Percentiles rank a stretch among this genome's conserved stretches.
These are phyloP conservation scores for Rhizophagus sp. DNA, from an alignment of 192 early-diverging fungal species.

Conservation along the genomic window DNA sequence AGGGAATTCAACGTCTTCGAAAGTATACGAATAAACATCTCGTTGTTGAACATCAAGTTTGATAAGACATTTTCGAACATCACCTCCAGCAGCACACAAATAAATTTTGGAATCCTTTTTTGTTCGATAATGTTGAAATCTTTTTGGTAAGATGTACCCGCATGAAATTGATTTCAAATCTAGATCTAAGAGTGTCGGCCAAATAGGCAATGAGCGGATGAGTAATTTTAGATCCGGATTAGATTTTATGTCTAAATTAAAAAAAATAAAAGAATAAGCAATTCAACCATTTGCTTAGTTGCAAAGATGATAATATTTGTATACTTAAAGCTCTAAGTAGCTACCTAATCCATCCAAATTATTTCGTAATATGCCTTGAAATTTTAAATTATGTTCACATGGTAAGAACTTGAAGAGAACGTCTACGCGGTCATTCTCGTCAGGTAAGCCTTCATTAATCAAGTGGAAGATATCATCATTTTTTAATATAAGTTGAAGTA, in stretches of 20 bases:
- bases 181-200: neutral
- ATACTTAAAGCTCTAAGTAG: too few relatives aligned
- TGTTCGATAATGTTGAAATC: neutral
- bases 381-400: neutral
- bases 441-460: neutral
- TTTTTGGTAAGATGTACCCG: neutral
- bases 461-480: neutral
- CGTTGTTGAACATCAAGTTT: neutral
- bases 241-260: too few relatives aligned
- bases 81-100: neutral
- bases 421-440: neutral
- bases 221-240: neutral
- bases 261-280: neutral
- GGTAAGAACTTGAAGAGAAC: neutral
- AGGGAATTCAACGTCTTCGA: constrained; percentile 10
- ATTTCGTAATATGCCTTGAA: neutral
- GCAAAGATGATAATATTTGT: neutral
- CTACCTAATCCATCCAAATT: neutral
- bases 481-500: constrained; percentile 12
- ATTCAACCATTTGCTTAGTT: neutral
- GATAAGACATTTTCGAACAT: neutral
- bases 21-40: neutral
- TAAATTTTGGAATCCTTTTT: neutral
- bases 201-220: neutral
- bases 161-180: neutral